Conservation (phyloP, 306 rosid genomes). For the Betula pendula region DNA sequence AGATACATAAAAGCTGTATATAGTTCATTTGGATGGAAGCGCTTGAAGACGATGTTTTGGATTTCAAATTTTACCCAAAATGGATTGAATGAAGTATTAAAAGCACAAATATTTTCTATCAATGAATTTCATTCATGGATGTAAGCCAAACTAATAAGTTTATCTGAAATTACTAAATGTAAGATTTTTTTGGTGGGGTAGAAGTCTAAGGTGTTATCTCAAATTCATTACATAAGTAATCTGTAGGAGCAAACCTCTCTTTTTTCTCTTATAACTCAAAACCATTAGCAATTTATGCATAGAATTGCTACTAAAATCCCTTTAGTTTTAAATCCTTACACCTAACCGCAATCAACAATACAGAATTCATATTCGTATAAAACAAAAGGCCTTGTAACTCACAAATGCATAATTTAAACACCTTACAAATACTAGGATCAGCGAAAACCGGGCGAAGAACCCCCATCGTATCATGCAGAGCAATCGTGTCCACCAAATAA, state of each 20-base stretch:
- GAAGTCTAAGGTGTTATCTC: neutral
- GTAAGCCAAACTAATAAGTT: neutral
- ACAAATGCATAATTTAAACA: slow-evolving; percentile 36
- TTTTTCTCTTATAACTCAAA: neutral
- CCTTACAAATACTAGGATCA: slow-evolving; percentile 78
- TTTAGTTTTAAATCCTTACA: neutral
- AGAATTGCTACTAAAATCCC: neutral
- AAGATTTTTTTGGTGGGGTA: too few relatives aligned
- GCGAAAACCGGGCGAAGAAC: slow-evolving; percentile 73
- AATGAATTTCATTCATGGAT: neutral
- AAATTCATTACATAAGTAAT: neutral
- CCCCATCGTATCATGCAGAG: slow-evolving; percentile 73
- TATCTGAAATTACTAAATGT: too few relatives aligned
- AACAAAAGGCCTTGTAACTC: slow-evolving; percentile 3
- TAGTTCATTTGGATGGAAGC: neutral
- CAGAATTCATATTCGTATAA: neutral
- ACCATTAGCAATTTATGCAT: neutral
- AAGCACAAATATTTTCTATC: neutral
- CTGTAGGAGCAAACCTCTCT: neutral
- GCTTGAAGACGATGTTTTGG: neutral
- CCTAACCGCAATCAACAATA: neutral
- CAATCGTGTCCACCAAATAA: slow-evolving; percentile 87
- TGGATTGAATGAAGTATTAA: neutral
- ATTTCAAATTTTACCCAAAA: neutral
- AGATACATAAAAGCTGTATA: neutral